phyloP scores from a whole-genome alignment of 2,329 filamentous ascomycete species.

The Colletotrichum musicola region DNA sequence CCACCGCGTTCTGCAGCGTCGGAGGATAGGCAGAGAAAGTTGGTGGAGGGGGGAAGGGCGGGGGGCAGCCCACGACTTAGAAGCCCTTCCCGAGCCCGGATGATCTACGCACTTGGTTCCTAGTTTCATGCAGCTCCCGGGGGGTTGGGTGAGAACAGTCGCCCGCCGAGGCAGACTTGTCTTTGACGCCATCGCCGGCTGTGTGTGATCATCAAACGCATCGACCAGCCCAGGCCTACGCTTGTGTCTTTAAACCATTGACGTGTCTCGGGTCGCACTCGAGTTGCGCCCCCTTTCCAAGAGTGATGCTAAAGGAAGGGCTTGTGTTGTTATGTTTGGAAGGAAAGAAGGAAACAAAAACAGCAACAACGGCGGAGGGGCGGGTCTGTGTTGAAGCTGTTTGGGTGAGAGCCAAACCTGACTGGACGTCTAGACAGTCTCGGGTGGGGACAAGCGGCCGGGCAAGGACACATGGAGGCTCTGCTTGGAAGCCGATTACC shows the following conservation, averaged over 20 bases:
- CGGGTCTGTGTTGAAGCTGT: not conserved
- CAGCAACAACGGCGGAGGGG: too few relatives aligned
- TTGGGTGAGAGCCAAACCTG: not conserved
- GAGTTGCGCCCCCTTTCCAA: not conserved
- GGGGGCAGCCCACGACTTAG: slow-evolving; percentile 1
- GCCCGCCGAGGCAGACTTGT: not conserved
- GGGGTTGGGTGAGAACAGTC: slow-evolving; percentile 14
- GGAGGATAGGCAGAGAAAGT: not conserved
- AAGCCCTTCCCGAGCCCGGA: slow-evolving; percentile 28
- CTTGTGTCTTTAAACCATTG: not conserved
- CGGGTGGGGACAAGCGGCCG: slow-evolving; percentile 23
- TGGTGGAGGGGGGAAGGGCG: not conserved
- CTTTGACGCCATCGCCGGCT: not conserved
- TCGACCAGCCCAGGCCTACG: not conserved
- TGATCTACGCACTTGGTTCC: slow-evolving; percentile 33
- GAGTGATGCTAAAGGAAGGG: slow-evolving; percentile 12
- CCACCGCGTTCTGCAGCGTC: slow-evolving; percentile 9
- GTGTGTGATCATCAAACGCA: slow-evolving; percentile 2
- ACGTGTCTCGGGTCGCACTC: not conserved
- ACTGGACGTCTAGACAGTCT: slow-evolving; percentile 35
- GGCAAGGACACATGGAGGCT: slow-evolving; percentile 16
- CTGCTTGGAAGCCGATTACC: slow-evolving; percentile 24
- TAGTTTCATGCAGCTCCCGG: slow-evolving; percentile 25
- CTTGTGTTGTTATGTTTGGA: not conserved
- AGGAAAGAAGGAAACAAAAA: not conserved